Conservation (phyloP, 129 eudicot genomes). For the Heracleum sosnowskyi region DNA sequence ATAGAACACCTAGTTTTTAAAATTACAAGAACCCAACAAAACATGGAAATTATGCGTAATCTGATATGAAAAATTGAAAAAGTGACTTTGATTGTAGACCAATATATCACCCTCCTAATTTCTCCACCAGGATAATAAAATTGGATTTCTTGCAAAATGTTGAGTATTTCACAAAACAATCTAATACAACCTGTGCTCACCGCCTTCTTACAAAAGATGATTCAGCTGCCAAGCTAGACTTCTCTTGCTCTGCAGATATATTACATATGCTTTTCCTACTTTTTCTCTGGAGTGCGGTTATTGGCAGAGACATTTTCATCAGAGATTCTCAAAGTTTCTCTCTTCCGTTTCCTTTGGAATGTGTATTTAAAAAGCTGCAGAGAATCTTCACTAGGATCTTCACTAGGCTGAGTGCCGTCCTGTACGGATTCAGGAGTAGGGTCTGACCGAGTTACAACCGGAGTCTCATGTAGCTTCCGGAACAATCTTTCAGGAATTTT, state of each 20-base stretch:
- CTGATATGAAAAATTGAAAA: too few relatives aligned
- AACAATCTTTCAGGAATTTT: constrained; percentile 12
- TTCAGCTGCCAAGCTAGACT: constrained; percentile 29
- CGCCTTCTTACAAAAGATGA: constrained; percentile 49
- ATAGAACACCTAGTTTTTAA: not conserved
- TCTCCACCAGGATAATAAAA: too few relatives aligned
- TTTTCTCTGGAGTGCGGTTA: constrained; percentile 8
- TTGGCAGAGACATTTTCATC: constrained; percentile 24
- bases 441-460: constrained; percentile 18
- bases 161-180: too few relatives aligned
- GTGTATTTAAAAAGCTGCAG: constrained; percentile 57
- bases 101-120: too few relatives aligned
- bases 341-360: constrained; percentile 80
- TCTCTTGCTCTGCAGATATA: constrained; percentile 25
- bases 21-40: too few relatives aligned
- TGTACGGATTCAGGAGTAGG: constrained; percentile 17
- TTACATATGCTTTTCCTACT: constrained; percentile 28
- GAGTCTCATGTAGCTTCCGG: constrained; percentile 19
- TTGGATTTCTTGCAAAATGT: too few relatives aligned
- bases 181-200: too few relatives aligned
- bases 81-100: not conserved
- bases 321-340: constrained; percentile 24
- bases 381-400: not conserved
- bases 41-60: too few relatives aligned
- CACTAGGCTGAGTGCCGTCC: too few relatives aligned